Percentiles rank a stretch among this genome's conserved stretches.
These are phyloP conservation scores for Cardamine resedifolia DNA, from an alignment of 345 rosid genomes.

Conservation along the genomic window DNA sequence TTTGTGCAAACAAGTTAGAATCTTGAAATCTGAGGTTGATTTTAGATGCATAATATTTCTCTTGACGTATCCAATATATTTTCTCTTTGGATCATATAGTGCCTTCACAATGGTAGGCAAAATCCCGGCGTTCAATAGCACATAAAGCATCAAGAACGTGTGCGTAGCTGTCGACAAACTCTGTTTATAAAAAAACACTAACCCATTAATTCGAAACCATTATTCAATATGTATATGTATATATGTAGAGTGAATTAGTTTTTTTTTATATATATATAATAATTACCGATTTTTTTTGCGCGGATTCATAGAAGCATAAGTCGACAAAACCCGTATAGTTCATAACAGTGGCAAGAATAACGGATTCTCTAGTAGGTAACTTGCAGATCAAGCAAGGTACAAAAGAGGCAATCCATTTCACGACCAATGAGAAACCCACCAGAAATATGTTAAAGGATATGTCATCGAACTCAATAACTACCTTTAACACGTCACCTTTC, in stretches of 20 bases:
- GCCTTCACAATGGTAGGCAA: conserved; percentile 39
- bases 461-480: conserved; percentile 29
- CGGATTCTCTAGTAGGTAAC: conserved; percentile 31
- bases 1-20: conserved; percentile 58
- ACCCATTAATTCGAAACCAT: neutral
- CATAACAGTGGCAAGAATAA: conserved; percentile 35
- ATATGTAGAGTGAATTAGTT: neutral
- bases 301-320: conserved; percentile 9
- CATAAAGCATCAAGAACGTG: conserved; percentile 22
- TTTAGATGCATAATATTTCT: conserved; percentile 41
- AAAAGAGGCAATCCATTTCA: conserved; percentile 29
- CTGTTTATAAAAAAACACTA: conserved; percentile 20
- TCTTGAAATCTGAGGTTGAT: conserved; percentile 38
- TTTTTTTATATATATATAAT: no score
- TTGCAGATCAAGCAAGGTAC: conserved; percentile 37
- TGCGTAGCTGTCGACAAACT: conserved; percentile 20
- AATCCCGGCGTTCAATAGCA: conserved; percentile 29
- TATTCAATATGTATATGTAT: neutral
- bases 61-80: conserved; percentile 45
- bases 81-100: conserved; percentile 54
- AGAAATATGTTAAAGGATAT: conserved; percentile 26
- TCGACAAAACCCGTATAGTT: conserved; percentile 36
- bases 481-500: conserved; percentile 24
- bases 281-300: conserved; percentile 16
- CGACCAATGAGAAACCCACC: conserved; percentile 10